Evolutionary conservation across 2,329 filamentous ascomycete species (phyloP), one percentile per base, ranked within the genome.

Genomic region (Pyrenophora teres): DNA sequence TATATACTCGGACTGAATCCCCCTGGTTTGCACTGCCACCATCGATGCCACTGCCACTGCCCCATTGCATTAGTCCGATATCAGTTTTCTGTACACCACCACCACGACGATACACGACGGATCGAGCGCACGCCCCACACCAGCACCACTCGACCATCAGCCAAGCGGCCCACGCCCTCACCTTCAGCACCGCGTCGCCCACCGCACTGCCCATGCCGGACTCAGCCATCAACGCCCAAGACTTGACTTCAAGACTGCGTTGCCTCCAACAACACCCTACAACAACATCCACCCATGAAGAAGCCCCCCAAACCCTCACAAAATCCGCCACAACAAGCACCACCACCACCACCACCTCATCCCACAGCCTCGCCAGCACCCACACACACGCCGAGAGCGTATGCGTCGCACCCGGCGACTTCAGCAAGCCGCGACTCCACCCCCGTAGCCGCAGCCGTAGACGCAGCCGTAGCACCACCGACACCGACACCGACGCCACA

Each of bases 131-230:
- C 30, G 12, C 13, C 12, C 27, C 18, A 9, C 40, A 46, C 9
- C 23, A 35, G 41, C 10, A 30, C 21, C 40, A 45, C 30, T 36
- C 37, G 4, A 40, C 48, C 27, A 37, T 44, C 38, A 49, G 19
- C 32, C 30, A 53, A 15, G 40, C 42, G 31, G 50, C 25, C 32
- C 44, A 46, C 35, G 32, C 48, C 52, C 39, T 47, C 30, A 42
- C 52, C 25, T 48, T 44, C 18, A 37, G 31, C 36, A 35, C 54
- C 41, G 35, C 41, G 19, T 43, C 48, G 25, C 44, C 50, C 18
- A 49, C 52, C 18, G 39, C 44, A 42, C 63, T 52, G 62, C 54
- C 63, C 66, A 71, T 71, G 70, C 69, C 66, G 59, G 56, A 65
- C 61, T 56, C 27, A 30, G 3, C 27, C 27, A 30, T 30, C 10